Evolutionary conservation across 305 asterid genomes (phyloP).

Genomic region (Fraxinus greggii): DNA sequence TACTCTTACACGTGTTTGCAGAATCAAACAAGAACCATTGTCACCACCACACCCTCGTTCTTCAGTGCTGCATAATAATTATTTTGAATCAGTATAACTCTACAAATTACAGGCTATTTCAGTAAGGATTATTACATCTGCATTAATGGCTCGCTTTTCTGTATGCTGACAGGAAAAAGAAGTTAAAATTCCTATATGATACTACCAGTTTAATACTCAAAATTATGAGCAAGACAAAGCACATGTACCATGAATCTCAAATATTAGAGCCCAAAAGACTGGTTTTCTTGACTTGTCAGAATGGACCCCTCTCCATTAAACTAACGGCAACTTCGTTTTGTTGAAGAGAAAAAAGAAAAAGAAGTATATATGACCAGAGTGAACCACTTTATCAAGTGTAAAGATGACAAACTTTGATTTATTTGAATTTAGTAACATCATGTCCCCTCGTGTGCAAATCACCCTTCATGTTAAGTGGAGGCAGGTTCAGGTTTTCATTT

Average conservation of each 20-base stretch:
- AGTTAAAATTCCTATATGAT: too few species aligned
- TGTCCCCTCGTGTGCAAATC: background rate
- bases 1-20: background rate
- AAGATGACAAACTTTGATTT: too few species aligned
- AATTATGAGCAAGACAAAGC: too few species aligned
- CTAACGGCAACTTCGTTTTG: too few species aligned
- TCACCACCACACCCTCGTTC: background rate
- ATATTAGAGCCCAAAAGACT: too few species aligned
- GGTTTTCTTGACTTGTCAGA: too few species aligned
- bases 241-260: too few species aligned
- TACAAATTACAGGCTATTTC: background rate
- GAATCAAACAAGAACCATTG: background rate
- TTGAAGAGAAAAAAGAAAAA: background rate
- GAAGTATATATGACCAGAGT: background rate
- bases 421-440: too few species aligned
- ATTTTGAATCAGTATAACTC: background rate
- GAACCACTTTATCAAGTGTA: too few species aligned
- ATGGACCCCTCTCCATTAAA: too few species aligned
- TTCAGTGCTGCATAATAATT: background rate
- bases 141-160: background rate
- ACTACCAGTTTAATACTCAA: background rate
- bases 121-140: background rate
- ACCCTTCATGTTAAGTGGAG: background rate
- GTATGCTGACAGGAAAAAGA: background rate
- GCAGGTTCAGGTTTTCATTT: background rate